phyloP scores from a whole-genome alignment of 164 flowering plant species.

The Akebia trifoliata region DNA sequence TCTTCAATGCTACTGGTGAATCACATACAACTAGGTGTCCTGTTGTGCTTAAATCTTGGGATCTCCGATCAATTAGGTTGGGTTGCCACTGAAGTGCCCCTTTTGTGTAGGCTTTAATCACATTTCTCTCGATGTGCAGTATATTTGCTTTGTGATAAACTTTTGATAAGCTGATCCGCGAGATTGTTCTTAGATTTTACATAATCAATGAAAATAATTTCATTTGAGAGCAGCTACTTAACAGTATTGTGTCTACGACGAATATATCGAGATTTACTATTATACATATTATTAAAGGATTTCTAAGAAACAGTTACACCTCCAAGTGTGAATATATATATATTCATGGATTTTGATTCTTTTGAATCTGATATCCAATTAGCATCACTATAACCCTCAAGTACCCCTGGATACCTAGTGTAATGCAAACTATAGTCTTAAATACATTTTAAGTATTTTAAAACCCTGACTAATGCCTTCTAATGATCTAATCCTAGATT shows the following conservation, averaged over 20 bases:
- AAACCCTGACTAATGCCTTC: background rate
- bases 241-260: background rate
- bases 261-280: background rate
- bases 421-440: background rate
- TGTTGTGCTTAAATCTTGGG: background rate
- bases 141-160: background rate
- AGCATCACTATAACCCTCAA: conserved; percentile 1
- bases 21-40: background rate
- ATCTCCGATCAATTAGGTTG: background rate
- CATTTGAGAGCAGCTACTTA: background rate
- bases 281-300: background rate
- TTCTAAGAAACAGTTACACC: background rate
- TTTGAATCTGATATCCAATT: background rate
- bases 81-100: background rate
- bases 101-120: background rate
- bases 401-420: background rate
- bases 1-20: background rate
- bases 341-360: background rate
- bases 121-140: background rate
- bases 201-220: background rate
- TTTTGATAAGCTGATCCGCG: no score
- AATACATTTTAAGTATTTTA: background rate
- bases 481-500: background rate
- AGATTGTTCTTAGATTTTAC: background rate
- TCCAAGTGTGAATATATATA: background rate